Base-by-base conservation (phyloP, 2,329 filamentous ascomycete genomes). In the Chaetomium sp. region DNA sequence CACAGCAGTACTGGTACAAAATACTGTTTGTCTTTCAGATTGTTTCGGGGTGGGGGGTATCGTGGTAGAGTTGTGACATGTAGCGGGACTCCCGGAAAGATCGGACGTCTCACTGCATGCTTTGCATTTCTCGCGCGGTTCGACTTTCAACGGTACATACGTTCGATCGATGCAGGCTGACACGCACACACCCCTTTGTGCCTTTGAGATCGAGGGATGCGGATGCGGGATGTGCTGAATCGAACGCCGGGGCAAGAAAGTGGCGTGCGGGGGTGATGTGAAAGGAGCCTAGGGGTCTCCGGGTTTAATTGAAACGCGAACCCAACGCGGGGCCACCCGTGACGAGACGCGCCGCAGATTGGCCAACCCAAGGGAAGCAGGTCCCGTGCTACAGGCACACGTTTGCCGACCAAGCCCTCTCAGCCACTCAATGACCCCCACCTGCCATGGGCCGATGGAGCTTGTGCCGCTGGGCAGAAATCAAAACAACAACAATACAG, bases 401-500 rank as follows among this genome's bases (percentile, higher is more conserved):
- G 13, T 49, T 47, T 35, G 38, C 42, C 31, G 38, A 59, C 33
- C 61, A 21, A 35, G 58, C 55, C 25, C 38, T 51, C 29, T 63
- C 65, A 60, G 64, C 69, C 69, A 70, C 63, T 70, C 66, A 57
- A 62, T 60, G 13, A 19, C 21, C 38, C 29, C 19, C 19, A n/a
- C 53, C 58, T 62, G 25, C 42, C 42, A 55, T 53, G 47, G 55
- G 33, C 33, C 29, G 64, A 65, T 62, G 64, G 67, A n/a, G n/a
- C 23, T 29, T 23, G 23, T 55, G 55, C 49, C 35, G 58, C 61
- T 49, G 63, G 51, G 50, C 62, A 68, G 57, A 69, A 66, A 70
- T 25, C 65, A 69, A 64, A 70, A 70, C 68, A 72, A 71, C 63
- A 69, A 68, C 68, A 69, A 61, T 58, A 66, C 38, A 62, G 13